These are phyloP conservation scores for Fusarium tjaetaba DNA, from an alignment of 2,329 filamentous ascomycete genomes.

Conservation along the genomic window DNA sequence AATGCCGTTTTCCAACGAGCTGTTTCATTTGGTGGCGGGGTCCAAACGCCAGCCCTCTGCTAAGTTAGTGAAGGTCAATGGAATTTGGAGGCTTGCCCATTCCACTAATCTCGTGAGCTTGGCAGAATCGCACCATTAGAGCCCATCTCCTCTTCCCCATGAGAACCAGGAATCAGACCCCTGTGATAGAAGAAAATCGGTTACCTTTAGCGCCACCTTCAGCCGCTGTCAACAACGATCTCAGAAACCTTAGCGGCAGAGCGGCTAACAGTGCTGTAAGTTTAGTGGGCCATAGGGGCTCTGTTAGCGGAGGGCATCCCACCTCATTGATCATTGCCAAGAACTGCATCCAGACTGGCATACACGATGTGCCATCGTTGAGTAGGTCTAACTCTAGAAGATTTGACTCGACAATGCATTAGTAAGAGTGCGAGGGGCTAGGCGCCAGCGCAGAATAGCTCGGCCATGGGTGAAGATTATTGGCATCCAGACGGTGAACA, in stretches of 20 bases:
- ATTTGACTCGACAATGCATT: too few relatives aligned
- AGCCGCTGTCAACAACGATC: neutral
- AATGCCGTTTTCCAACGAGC: neutral
- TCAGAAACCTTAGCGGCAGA: neutral
- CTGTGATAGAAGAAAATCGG: too few relatives aligned
- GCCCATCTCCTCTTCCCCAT: too few relatives aligned
- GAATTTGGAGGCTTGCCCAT: neutral
- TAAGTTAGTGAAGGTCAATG: neutral
- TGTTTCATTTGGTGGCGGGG: neutral
- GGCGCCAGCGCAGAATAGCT: neutral
- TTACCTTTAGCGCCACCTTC: neutral
- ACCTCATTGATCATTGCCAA: neutral
- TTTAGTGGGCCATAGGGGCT: neutral
- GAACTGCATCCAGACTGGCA: neutral
- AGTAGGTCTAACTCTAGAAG: neutral
- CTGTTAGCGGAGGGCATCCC: neutral
- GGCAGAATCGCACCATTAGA: neutral
- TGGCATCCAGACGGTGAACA: neutral
- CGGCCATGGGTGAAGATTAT: neutral
- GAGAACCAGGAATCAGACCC: neutral
- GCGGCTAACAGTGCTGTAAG: neutral
- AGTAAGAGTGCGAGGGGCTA: neutral
- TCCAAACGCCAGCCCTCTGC: neutral
- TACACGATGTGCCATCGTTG: neutral
- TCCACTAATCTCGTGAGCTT: neutral